Percentiles rank a stretch among this genome's conserved stretches.
phyloP scores from a whole-genome alignment of 768 basidiomycete species.

The Kwoniella bestiolae region DNA sequence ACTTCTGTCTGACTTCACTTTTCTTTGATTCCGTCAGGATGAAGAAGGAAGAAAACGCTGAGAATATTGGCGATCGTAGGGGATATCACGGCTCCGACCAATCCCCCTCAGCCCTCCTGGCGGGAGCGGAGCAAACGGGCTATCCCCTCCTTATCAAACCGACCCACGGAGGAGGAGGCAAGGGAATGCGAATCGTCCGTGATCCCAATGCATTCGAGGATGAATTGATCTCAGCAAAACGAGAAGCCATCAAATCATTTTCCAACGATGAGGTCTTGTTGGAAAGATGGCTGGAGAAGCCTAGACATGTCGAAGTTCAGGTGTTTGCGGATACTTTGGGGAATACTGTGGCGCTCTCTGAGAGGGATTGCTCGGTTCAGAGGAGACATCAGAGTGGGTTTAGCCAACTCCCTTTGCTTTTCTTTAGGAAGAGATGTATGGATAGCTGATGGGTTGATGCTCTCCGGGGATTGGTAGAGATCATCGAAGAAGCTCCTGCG shows the following conservation, averaged over 20 bases:
- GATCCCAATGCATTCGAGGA: constrained; percentile 73
- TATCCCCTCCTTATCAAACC: constrained; percentile 95
- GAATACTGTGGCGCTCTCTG: constrained; percentile 91
- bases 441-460: no score
- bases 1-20: background rate
- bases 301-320: constrained; percentile 92
- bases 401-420: no score
- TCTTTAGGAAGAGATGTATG: no score
- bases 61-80: constrained; percentile 10
- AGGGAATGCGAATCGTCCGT: constrained; percentile 86
- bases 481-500: constrained; percentile 74
- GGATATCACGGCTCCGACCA: constrained; percentile 89
- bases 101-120: constrained; percentile 69
- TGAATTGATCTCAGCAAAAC: constrained; percentile 80
- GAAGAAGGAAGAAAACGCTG: background rate
- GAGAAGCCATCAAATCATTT: constrained; percentile 85
- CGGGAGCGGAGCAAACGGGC: constrained; percentile 74
- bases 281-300: constrained; percentile 84
- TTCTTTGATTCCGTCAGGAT: no score
- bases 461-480: constrained; percentile 27
- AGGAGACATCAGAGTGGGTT: constrained; percentile 79
- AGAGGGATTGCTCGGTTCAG: constrained; percentile 90
- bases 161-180: constrained; percentile 93
- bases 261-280: constrained; percentile 84
- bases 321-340: constrained; percentile 84